These are phyloP conservation scores for Cladophialophora yegresii DNA, from an alignment of 2,329 filamentous ascomycete species.

Conservation along the genomic window DNA sequence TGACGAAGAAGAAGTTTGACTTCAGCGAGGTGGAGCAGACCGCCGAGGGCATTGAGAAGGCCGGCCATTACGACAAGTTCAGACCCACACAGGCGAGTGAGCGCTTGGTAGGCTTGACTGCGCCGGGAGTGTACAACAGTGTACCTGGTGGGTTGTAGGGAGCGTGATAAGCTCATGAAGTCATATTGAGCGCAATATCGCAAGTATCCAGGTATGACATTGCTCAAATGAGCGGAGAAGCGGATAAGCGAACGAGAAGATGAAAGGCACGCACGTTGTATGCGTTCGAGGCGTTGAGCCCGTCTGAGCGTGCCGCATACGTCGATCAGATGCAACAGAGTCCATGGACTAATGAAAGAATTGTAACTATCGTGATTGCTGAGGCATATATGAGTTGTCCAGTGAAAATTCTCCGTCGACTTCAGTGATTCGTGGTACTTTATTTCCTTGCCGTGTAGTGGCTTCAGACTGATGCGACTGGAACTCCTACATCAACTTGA, in stretches of 20 bases:
- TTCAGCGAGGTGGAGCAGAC: slow-evolving; percentile 51
- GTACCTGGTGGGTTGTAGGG: background rate
- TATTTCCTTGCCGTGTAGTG: no score
- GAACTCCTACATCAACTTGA: no score
- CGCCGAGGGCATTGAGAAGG: slow-evolving; percentile 48
- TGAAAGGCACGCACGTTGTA: no score
- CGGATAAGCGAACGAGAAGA: background rate
- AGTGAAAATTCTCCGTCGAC: no score
- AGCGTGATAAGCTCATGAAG: no score
- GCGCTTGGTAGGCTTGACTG: slow-evolving; percentile 19
- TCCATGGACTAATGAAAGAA: background rate
- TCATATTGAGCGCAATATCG: background rate
- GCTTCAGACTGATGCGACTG: no score
- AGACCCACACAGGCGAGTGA: slow-evolving; percentile 18
- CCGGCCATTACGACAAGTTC: slow-evolving; percentile 26
- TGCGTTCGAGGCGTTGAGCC: background rate
- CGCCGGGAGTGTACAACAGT: slow-evolving; percentile 15
- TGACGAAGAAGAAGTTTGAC: slow-evolving; percentile 50
- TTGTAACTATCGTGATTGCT: no score
- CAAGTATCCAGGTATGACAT: background rate
- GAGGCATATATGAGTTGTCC: no score
- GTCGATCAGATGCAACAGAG: background rate
- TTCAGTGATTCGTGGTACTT: no score
- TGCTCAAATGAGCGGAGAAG: background rate
- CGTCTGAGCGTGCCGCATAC: background rate